Evolutionary conservation across 2,329 filamentous ascomycete species (phyloP), one percentile per base, ranked within the genome.

Genomic region (Pochonia chlamydosporia): DNA sequence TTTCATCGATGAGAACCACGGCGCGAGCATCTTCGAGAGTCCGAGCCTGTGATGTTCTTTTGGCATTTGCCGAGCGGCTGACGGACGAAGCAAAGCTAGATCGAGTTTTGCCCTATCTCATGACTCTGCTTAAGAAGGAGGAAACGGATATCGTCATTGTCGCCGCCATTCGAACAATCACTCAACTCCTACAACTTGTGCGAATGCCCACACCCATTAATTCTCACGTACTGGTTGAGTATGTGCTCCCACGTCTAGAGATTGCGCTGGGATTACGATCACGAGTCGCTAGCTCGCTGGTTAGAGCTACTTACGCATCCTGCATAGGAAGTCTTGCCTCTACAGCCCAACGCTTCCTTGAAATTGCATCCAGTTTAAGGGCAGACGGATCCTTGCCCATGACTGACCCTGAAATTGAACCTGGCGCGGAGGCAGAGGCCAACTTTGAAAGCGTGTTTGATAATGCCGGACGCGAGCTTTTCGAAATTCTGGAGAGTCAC

Each of bases 81-180:
- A 95, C 92, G 0, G 95, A 99, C 62, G 93, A 99, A 67, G 91
- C 91, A 3, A 97, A 96, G 64, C 73, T 99, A 42, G 95, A 99
- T 64, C 82, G 93, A 43, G 87, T 97, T 21, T 71, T 99, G 43
- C 93, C 93, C 1, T 96, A 96, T 62, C 72, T 97, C 30, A 87
- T 96, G 69, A 80, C 83, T 5, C 68, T 97, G 24, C 72, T 99
- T 11, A 57, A 58, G 31, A 85, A 82, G 50, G 93, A 99, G 61
- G 82, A 84, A 55, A 82, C 86, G 2, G 89, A 96, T 53, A 76
- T 88, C 56, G 92, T 99, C 13, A 85, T 89, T 40, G 82, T 96
- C 42, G 83, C 91, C 21, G 90, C 91, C 3, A 78, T 97, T 39
- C 79, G 92, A 47, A 88, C 89, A 4, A 80, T 97, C 55, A 92